A percentile compares a stretch with the other conserved stretches of the same genome.
These are phyloP conservation scores for Saposhnikovia divaricata DNA, from an alignment of 129 eudicot genomes.

Conservation along the genomic window DNA sequence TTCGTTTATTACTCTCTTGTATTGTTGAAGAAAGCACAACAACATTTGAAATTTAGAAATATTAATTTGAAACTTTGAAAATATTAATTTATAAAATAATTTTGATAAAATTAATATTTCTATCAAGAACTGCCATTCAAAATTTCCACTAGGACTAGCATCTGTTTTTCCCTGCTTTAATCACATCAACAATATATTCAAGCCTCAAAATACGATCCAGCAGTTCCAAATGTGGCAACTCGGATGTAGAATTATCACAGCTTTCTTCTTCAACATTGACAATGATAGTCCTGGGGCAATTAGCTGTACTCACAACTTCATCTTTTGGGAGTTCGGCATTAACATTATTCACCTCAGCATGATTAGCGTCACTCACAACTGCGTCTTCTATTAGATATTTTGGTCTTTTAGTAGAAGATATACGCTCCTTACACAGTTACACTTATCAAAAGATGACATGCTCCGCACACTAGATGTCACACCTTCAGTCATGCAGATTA, in stretches of 20 bases:
- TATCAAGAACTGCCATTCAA: neutral
- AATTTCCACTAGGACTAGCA: neutral
- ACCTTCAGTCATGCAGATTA: neutral
- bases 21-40: too few species aligned
- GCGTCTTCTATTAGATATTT: neutral
- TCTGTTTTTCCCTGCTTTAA: neutral
- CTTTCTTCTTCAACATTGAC: slow-evolving; percentile 6
- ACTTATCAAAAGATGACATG: neutral
- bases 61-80: too few species aligned
- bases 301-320: neutral
- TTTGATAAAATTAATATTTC: too few species aligned
- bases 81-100: too few species aligned
- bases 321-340: too few species aligned
- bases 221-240: neutral
- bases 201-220: slow-evolving; percentile 15
- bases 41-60: too few species aligned
- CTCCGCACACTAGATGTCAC: neutral
- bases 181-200: neutral
- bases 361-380: neutral
- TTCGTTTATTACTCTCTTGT: too few species aligned
- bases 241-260: neutral
- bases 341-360: neutral
- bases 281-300: neutral
- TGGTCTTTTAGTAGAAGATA: neutral
- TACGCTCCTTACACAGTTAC: neutral